phyloP scores from a whole-genome alignment of 306 rosid species.

The Cicer bijugum region DNA sequence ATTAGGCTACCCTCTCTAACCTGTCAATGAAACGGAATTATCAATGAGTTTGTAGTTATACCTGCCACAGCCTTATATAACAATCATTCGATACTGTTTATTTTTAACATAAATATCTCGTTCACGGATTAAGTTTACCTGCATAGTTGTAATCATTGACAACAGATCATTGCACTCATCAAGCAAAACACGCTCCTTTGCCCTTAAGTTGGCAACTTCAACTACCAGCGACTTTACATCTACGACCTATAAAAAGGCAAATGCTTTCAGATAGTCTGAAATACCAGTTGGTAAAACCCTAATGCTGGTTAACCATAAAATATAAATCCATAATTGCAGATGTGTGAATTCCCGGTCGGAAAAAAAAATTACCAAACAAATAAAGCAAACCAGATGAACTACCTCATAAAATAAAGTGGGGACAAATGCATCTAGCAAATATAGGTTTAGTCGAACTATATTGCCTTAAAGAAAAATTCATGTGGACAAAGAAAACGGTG shows the following conservation, averaged over 20 bases:
- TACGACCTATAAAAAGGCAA: constrained; percentile 68
- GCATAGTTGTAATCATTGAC: constrained; percentile 71
- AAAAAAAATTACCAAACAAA: constrained; percentile 4
- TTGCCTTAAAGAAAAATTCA: neutral
- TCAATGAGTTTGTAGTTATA: constrained; percentile 4
- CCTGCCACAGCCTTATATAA: constrained; percentile 8
- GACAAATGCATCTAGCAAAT: constrained; percentile 7
- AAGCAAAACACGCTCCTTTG: constrained; percentile 80
- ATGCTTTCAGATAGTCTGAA: constrained; percentile 40
- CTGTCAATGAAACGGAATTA: constrained; percentile 53
- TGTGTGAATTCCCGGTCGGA: neutral
- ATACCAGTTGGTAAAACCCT: neutral
- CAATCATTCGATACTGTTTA: constrained; percentile 18
- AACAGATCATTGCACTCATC: constrained; percentile 71
- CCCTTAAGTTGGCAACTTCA: constrained; percentile 67
- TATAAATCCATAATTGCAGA: neutral
- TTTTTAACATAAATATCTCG: neutral
- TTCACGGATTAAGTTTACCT: constrained; percentile 55
- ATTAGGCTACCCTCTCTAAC: constrained; percentile 80
- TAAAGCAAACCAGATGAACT: neutral
- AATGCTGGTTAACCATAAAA: constrained; percentile 5
- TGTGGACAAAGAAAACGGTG: neutral
- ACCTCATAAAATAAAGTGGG: constrained; percentile 2
- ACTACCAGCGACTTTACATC: constrained; percentile 64
- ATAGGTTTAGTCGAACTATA: neutral